phyloP scores from a whole-genome alignment of 441 rosid species.

The Populus trichocarpa region DNA sequence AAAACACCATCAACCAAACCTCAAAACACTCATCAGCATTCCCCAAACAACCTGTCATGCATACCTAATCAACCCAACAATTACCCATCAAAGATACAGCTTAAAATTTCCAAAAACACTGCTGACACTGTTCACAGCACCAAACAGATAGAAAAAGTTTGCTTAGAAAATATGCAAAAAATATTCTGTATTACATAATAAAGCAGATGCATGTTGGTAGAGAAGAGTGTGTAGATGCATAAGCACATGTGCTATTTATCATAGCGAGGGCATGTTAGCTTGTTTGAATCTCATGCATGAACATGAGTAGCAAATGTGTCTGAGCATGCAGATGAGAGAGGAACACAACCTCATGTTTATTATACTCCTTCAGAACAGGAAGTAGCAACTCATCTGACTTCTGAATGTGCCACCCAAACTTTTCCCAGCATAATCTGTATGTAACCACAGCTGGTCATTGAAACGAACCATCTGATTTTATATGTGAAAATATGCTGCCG shows the following conservation, averaged over 20 bases:
- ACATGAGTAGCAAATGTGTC: background rate
- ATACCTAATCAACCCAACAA: background rate
- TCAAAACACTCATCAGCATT: background rate
- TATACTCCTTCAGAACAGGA: constrained; percentile 89
- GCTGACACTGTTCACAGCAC: background rate
- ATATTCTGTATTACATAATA: background rate
- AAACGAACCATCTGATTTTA: background rate
- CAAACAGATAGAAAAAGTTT: background rate
- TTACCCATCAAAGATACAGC: background rate
- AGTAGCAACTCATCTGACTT: constrained; percentile 80
- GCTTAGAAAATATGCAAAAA: constrained; percentile 2
- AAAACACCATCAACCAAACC: background rate
- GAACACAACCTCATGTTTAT: constrained; percentile 74
- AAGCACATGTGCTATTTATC: background rate
- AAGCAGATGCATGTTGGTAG: background rate
- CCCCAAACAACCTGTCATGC: background rate
- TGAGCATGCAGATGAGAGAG: background rate
- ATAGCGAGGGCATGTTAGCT: background rate
- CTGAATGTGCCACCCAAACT: constrained; percentile 80
- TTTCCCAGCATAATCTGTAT: constrained; percentile 94
- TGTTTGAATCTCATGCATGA: background rate
- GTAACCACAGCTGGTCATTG: constrained; percentile 8
- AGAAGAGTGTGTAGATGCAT: background rate
- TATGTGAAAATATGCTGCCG: constrained; percentile 6
- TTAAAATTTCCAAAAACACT: background rate